Evolutionary conservation across 2,329 filamentous ascomycete genomes (phyloP).

Genomic region (Peltaster fructicola): DNA sequence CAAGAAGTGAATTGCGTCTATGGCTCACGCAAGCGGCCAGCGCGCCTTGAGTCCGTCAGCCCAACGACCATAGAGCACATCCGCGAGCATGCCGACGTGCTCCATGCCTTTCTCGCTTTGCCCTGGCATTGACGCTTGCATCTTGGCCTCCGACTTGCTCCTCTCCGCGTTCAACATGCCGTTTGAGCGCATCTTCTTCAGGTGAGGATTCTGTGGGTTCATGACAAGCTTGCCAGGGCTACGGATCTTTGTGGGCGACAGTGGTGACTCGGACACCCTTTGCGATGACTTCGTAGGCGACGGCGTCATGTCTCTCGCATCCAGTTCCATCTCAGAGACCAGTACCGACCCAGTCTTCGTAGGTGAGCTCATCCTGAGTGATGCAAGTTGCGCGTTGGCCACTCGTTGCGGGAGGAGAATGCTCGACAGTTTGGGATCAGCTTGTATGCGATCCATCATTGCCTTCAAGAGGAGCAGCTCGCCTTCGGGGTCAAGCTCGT

Average conservation of each 20-base stretch:
- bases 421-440: conserved; percentile 45
- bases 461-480: conserved; percentile 68
- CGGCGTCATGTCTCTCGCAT: conserved; percentile 10
- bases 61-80: conserved; percentile 85
- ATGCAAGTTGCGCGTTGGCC: conserved; percentile 19
- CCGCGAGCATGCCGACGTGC: conserved; percentile 73
- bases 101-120: conserved; percentile 61
- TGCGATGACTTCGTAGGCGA: conserved; percentile 11
- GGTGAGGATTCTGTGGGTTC: conserved; percentile 67
- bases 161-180: conserved; percentile 11
- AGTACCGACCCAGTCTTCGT: conserved; percentile 10
- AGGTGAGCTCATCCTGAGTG: conserved; percentile 14
- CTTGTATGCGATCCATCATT: conserved; percentile 55
- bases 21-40: too few relatives aligned
- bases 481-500: conserved; percentile 78
- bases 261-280: conserved; percentile 4
- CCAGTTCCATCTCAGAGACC: conserved; percentile 8
- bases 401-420: conserved; percentile 23
- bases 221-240: conserved; percentile 49
- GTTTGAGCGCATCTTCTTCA: conserved; percentile 51
- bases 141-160: conserved; percentile 27
- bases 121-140: conserved; percentile 29
- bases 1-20: too few relatives aligned
- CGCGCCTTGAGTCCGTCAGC: conserved; percentile 53
- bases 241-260: conserved; percentile 11